These are phyloP conservation scores for Boeremia exigua DNA, from an alignment of 2,329 filamentous ascomycete species.

Conservation along the genomic window DNA sequence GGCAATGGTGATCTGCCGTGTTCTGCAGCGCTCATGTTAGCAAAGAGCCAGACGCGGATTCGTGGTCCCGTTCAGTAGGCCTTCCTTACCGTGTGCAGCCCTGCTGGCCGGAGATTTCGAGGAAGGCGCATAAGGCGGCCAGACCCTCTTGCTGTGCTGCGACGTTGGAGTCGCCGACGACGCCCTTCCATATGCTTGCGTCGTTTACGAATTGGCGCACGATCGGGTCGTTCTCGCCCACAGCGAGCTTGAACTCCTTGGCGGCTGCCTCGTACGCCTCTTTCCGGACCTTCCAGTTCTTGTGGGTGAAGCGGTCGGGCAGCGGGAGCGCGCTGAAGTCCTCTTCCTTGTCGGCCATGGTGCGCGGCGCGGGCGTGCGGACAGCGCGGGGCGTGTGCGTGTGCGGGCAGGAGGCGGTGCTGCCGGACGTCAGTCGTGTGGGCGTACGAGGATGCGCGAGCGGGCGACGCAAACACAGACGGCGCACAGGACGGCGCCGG, in stretches of 20 bases:
- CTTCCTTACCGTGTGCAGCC: constrained; percentile 70
- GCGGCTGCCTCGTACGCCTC: constrained; percentile 90
- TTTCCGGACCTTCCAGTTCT: constrained; percentile 98
- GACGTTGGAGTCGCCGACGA: constrained; percentile 92
- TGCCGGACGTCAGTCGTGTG: constrained; percentile 7
- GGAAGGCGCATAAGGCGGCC: constrained; percentile 83
- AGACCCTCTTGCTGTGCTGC: constrained; percentile 95
- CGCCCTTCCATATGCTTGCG: constrained; percentile 85
- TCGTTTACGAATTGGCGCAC: constrained; percentile 90
- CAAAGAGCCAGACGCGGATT: background rate
- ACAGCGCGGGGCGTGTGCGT: constrained; percentile 15
- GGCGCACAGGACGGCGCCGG: too few species aligned
- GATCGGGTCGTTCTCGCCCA: constrained; percentile 82
- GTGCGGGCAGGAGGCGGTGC: constrained; percentile 2
- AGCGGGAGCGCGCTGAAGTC: constrained; percentile 80
- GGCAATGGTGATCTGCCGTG: constrained; percentile 74
- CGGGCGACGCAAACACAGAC: background rate
- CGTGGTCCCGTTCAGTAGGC: background rate
- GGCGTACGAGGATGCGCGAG: background rate
- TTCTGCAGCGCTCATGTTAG: constrained; percentile 56
- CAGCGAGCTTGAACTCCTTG: constrained; percentile 82
- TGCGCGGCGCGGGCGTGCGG: constrained; percentile 20
- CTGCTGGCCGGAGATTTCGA: constrained; percentile 86
- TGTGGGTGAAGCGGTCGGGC: constrained; percentile 82
- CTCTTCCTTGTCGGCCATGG: constrained; percentile 83